Conservation (phyloP, 192 early-diverging fungal genomes). For the Coemansia sp. region DNA sequence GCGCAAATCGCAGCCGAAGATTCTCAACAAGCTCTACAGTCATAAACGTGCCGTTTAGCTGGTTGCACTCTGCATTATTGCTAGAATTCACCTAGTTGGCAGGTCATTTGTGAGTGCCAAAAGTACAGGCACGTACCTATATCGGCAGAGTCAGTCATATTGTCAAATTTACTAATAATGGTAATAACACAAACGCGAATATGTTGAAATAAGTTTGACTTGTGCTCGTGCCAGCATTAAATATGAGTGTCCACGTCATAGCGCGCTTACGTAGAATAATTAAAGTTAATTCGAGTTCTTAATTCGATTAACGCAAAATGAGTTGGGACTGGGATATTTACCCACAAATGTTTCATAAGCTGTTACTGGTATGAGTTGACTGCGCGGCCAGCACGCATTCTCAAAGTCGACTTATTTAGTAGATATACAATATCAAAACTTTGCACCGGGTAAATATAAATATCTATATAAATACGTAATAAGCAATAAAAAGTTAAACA, state of each 20-base stretch:
- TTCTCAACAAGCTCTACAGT: constrained; percentile 60
- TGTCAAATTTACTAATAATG: neutral
- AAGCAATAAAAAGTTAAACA: constrained; percentile 5
- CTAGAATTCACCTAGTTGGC: neutral
- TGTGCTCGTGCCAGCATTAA: neutral
- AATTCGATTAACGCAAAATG: neutral
- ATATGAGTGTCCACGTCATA: neutral
- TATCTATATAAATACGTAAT: neutral
- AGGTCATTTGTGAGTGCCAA: neutral
- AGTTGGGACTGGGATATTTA: too few relatives aligned
- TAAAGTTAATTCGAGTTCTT: neutral
- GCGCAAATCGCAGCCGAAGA: constrained; percentile 65
- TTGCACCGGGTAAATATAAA: neutral
- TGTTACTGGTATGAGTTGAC: too few relatives aligned
- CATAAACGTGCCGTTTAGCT: neutral
- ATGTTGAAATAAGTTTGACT: neutral
- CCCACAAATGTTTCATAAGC: too few relatives aligned
- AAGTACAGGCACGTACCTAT: constrained; percentile 8
- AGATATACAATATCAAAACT: neutral
- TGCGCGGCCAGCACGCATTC: too few relatives aligned
- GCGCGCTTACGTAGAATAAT: neutral
- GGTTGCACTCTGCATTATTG: too few relatives aligned
- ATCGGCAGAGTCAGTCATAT: constrained; percentile 29
- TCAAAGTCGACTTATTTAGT: too few relatives aligned
- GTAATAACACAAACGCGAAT: neutral